Conservation (phyloP, 257 asterid genomes). For the Thymus quinquecostatus region DNA sequence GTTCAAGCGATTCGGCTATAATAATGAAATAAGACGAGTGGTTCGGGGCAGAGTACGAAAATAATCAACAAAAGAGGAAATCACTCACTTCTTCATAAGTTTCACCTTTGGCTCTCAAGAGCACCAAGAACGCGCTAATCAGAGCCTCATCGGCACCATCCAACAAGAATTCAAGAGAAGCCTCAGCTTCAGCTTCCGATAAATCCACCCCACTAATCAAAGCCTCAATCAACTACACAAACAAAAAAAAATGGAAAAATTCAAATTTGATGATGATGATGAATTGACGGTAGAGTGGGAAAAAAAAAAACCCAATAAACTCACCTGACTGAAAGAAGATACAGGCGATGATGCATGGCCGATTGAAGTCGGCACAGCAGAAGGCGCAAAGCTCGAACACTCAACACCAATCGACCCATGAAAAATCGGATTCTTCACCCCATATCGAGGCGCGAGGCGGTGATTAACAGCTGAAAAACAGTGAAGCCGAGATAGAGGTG, state of each 20-base stretch:
- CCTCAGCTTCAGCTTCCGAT: slow-evolving; percentile 85
- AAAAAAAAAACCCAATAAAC: not conserved
- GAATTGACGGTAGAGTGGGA: not conserved
- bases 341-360: slow-evolving; percentile 38
- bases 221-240: slow-evolving; percentile 68
- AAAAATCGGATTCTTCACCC: slow-evolving; percentile 18
- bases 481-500: slow-evolving; percentile 35
- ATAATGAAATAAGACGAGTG: no score
- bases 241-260: slow-evolving; percentile 4
- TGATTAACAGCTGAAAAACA: slow-evolving; percentile 19
- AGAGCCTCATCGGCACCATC: slow-evolving; percentile 87
- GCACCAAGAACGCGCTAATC: slow-evolving; percentile 95
- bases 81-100: slow-evolving; percentile 80
- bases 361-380: slow-evolving; percentile 36
- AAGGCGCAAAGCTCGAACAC: slow-evolving; percentile 32
- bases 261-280: not conserved
- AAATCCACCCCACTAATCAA: slow-evolving; percentile 78
- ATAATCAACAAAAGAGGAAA: slow-evolving; percentile 1
- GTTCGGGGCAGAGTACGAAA: no score
- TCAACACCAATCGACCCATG: slow-evolving; percentile 26
- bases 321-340: slow-evolving; percentile 54
- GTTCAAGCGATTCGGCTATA: no score
- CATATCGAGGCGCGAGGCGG: slow-evolving; percentile 24
- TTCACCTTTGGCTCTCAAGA: slow-evolving; percentile 96
- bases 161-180: slow-evolving; percentile 81